These are phyloP conservation scores for Aspergillus heteromorphus DNA, from an alignment of 495 filamentous ascomycete genomes.

Conservation along the genomic window DNA sequence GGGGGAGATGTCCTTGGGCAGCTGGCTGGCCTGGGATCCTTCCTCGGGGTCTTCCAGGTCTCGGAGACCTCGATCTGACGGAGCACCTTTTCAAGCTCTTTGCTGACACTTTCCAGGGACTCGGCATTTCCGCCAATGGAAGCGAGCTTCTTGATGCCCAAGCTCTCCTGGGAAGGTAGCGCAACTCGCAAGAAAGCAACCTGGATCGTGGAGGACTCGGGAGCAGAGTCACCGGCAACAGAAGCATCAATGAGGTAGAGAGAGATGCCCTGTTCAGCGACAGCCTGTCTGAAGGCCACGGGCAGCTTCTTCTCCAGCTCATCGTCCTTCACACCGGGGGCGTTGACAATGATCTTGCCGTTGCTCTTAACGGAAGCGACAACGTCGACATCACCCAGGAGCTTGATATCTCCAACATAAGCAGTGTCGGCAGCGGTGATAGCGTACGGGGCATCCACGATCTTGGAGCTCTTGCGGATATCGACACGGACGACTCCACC, in stretches of 20 bases:
- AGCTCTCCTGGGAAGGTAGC: constrained; percentile 49
- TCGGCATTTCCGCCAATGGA: constrained; percentile 50
- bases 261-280: constrained; percentile 61
- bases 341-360: constrained; percentile 68
- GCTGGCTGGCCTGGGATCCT: constrained; percentile 44
- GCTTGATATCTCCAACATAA: constrained; percentile 70
- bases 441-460: constrained; percentile 76
- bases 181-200: constrained; percentile 76
- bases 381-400: constrained; percentile 71
- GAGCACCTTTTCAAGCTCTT: constrained; percentile 64
- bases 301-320: constrained; percentile 88
- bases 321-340: constrained; percentile 74
- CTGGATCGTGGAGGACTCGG: constrained; percentile 59
- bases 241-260: constrained; percentile 69
- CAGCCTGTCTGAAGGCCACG: constrained; percentile 53
- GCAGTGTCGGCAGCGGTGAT: constrained; percentile 72
- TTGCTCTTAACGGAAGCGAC: constrained; percentile 63
- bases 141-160: constrained; percentile 51
- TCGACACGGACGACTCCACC: constrained; percentile 83
- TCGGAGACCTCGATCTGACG: constrained; percentile 69
- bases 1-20: constrained; percentile 56
- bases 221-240: constrained; percentile 53
- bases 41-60: constrained; percentile 66
- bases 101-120: constrained; percentile 53
- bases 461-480: constrained; percentile 74